A percentile compares a stretch with the other conserved stretches of the same genome.
Conservation (phyloP, 768 basidiomycete genomes). For the Boletus pseudo-olivaceus region DNA sequence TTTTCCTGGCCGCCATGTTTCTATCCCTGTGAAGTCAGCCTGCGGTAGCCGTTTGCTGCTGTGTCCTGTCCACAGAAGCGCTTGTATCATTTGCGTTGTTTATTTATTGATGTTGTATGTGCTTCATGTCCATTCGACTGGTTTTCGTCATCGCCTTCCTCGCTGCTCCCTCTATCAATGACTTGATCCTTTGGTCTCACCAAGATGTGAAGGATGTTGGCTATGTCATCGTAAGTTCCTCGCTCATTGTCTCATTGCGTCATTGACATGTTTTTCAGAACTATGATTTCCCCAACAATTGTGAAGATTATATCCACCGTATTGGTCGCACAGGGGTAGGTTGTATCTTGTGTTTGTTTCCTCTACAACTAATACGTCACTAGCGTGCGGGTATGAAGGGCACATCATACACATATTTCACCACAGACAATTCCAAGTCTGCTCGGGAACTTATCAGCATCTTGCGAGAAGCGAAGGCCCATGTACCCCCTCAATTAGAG, state of each 20-base stretch:
- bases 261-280: conserved; percentile 49
- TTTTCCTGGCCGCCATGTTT: conserved; percentile 25
- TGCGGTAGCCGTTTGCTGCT: conserved; percentile 14
- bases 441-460: conserved; percentile 90
- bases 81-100: conserved; percentile 27
- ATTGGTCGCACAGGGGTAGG: conserved; percentile 93
- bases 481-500: conserved; percentile 83
- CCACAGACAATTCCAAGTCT: conserved; percentile 91
- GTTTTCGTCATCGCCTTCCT: conserved; percentile 7
- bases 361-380: conserved; percentile 14
- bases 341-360: conserved; percentile 17
- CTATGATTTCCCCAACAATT: conserved; percentile 97
- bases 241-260: background rate
- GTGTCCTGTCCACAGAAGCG: conserved; percentile 31
- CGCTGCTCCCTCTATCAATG: conserved; percentile 26
- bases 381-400: conserved; percentile 92
- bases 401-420: conserved; percentile 93
- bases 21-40: conserved; percentile 18
- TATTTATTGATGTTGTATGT: conserved; percentile 34
- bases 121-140: conserved; percentile 28
- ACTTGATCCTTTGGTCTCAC: conserved; percentile 31
- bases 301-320: conserved; percentile 98
- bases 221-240: conserved; percentile 82
- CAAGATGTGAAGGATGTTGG: conserved; percentile 98
- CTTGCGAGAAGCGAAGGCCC: conserved; percentile 81